Conservation (phyloP, 495 filamentous ascomycete species). For the Poronia punctata region DNA sequence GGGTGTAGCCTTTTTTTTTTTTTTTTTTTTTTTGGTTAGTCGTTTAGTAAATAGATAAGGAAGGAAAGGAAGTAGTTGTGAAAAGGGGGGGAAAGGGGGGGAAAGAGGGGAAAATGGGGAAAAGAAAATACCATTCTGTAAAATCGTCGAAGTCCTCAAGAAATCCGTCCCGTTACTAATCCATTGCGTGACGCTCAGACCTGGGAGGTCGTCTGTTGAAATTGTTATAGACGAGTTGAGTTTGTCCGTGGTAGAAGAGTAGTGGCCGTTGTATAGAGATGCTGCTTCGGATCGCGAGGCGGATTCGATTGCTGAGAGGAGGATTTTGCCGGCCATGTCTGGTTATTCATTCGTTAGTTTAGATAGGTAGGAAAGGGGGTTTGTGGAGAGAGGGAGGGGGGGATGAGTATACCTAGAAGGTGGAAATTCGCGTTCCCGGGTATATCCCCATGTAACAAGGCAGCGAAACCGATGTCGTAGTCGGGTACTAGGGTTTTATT, state of each 20-base stretch:
- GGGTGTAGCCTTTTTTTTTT: conserved; percentile 14
- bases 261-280: conserved; percentile 32
- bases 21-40: too few species aligned
- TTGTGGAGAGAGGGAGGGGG: too few species aligned
- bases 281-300: conserved; percentile 34
- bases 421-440: conserved; percentile 26
- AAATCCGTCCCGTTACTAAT: conserved; percentile 47
- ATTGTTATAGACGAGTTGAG: conserved; percentile 41
- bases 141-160: conserved; percentile 22
- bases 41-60: not conserved
- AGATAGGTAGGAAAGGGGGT: too few species aligned
- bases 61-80: not conserved
- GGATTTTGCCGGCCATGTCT: conserved; percentile 25
- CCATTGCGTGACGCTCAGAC: conserved; percentile 41
- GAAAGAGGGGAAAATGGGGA: not conserved
- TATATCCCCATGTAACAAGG: conserved; percentile 41
- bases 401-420: conserved; percentile 22
- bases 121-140: conserved; percentile 15
- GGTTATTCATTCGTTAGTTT: not conserved
- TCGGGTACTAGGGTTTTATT: conserved; percentile 46
- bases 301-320: conserved; percentile 31
- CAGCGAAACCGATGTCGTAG: conserved; percentile 45
- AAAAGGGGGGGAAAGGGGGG: too few species aligned
- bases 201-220: conserved; percentile 32
- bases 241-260: conserved; percentile 18